A percentile compares a stretch with the other conserved stretches of the same genome.
These are phyloP conservation scores for Fusarium staphyleae DNA, from an alignment of 2,329 filamentous ascomycete genomes.

Conservation along the genomic window DNA sequence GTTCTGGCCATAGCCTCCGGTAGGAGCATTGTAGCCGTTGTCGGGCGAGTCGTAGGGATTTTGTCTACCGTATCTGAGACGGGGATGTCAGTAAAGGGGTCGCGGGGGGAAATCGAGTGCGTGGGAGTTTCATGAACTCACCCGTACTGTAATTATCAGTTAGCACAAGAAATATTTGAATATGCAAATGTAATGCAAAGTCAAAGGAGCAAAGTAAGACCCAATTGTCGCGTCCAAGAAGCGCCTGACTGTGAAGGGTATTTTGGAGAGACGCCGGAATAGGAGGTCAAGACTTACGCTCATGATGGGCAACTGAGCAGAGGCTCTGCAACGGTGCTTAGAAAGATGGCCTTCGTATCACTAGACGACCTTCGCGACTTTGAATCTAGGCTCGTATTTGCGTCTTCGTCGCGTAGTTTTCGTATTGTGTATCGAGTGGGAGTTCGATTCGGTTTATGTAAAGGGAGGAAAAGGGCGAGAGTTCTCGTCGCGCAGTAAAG, in stretches of 20 bases:
- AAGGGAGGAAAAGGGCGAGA: slow-evolving; percentile 6
- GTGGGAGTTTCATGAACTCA: slow-evolving; percentile 47
- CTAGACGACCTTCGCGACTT: background rate
- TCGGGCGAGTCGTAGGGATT: slow-evolving; percentile 68
- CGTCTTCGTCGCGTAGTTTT: slow-evolving; percentile 7
- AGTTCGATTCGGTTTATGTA: slow-evolving; percentile 8
- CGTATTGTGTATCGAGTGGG: slow-evolving; percentile 15
- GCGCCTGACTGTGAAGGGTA: slow-evolving; percentile 1
- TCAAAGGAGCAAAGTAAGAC: background rate
- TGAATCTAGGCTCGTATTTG: slow-evolving; percentile 12
- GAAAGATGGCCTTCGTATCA: background rate
- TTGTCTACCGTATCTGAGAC: slow-evolving; percentile 59
- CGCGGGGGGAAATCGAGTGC: slow-evolving; percentile 7
- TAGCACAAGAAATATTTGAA: slow-evolving; percentile 35
- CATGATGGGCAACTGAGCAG: slow-evolving; percentile 39
- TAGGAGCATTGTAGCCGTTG: slow-evolving; percentile 39
- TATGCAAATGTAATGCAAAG: background rate
- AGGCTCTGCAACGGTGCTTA: slow-evolving; percentile 11
- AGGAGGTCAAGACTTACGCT: slow-evolving; percentile 42
- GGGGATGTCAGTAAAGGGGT: slow-evolving; percentile 43
- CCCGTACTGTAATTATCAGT: slow-evolving; percentile 58
- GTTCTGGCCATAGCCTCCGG: slow-evolving; percentile 45
- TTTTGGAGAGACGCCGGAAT: slow-evolving; percentile 21
- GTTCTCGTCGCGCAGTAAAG: slow-evolving; percentile 42
- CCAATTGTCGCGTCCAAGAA: slow-evolving; percentile 8